Percentiles rank a stretch among this genome's conserved stretches.
Conservation (phyloP, 2,329 filamentous ascomycete species). For the Raffaelea deltoideospora region DNA sequence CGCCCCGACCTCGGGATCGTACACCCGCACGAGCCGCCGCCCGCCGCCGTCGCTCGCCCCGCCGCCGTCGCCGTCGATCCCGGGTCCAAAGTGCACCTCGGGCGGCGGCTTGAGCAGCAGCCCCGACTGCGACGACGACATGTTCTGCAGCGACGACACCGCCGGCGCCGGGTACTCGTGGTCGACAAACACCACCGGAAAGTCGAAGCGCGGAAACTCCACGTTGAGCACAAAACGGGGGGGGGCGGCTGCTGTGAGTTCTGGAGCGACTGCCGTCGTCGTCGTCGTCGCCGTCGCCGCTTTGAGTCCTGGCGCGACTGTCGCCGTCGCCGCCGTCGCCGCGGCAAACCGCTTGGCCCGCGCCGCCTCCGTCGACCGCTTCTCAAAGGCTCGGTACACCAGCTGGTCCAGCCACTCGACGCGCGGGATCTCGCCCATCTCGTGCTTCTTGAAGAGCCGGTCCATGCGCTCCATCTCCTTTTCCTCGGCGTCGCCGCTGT, state of each 20-base stretch:
- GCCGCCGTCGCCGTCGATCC: slow-evolving; percentile 33
- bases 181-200: slow-evolving; percentile 88
- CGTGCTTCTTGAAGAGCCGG: slow-evolving; percentile 86
- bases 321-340: slow-evolving; percentile 16
- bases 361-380: slow-evolving; percentile 50
- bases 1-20: slow-evolving; percentile 83
- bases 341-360: slow-evolving; percentile 42
- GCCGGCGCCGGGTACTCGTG: slow-evolving; percentile 81
- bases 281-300: slow-evolving; percentile 19
- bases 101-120: slow-evolving; percentile 65
- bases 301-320: slow-evolving; percentile 16
- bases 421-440: slow-evolving; percentile 88
- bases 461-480: slow-evolving; percentile 84
- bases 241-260: slow-evolving; percentile 19
- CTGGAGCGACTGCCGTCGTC: slow-evolving; percentile 17
- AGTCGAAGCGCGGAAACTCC: slow-evolving; percentile 88
- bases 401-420: slow-evolving; percentile 93
- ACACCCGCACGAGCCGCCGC: slow-evolving; percentile 63
- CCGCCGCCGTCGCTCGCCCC: slow-evolving; percentile 16
- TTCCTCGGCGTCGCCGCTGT: slow-evolving; percentile 50
- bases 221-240: slow-evolving; percentile 71
- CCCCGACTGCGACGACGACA: slow-evolving; percentile 48
- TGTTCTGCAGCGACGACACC: slow-evolving; percentile 57
- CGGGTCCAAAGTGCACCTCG: slow-evolving; percentile 79
- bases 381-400: slow-evolving; percentile 82